Evolutionary conservation across 1,284 basidiomycete genomes (phyloP).

Genomic region (Austroboletus novae-zelandiae): DNA sequence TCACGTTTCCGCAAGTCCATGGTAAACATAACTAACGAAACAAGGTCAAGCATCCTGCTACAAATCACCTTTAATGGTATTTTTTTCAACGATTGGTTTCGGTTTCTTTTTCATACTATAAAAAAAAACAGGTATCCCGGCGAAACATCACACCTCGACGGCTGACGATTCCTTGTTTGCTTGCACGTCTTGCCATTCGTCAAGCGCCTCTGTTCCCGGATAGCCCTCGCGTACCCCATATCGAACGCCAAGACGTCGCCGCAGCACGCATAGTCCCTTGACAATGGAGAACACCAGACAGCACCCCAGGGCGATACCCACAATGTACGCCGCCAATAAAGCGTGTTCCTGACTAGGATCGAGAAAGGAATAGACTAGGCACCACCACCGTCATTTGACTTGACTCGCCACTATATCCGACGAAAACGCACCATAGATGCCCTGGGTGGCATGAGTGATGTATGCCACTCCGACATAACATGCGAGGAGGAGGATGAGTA

Average conservation of each 20-base stretch:
- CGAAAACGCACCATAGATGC: slow-evolving; percentile 55
- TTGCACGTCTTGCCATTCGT: slow-evolving; percentile 28
- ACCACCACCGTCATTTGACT: slow-evolving; percentile 1
- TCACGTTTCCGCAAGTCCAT: not conserved
- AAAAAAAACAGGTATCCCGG: not conserved
- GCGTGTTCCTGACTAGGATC: slow-evolving; percentile 36
- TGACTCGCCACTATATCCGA: not conserved
- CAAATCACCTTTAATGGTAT: not conserved
- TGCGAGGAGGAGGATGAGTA: slow-evolving; percentile 48
- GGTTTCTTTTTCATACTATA: not conserved
- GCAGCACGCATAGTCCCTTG: slow-evolving; percentile 34
- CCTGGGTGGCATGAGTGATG: slow-evolving; percentile 55
- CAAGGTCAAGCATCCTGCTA: not conserved
- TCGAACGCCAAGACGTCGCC: slow-evolving; percentile 23
- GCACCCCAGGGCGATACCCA: slow-evolving; percentile 50
- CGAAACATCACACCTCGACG: slow-evolving; percentile 6
- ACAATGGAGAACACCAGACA: slow-evolving; percentile 46
- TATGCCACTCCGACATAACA: slow-evolving; percentile 67
- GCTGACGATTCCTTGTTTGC: slow-evolving; percentile 11
- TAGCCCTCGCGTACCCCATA: slow-evolving; percentile 8
- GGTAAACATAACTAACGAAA: not conserved
- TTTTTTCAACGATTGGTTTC: no score
- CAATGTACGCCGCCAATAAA: slow-evolving; percentile 48
- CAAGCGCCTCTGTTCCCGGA: slow-evolving; percentile 12
- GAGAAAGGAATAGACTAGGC: slow-evolving; percentile 46